Evolutionary conservation across 257 asterid genomes (phyloP).

Genomic region (Solanum dulcamara): DNA sequence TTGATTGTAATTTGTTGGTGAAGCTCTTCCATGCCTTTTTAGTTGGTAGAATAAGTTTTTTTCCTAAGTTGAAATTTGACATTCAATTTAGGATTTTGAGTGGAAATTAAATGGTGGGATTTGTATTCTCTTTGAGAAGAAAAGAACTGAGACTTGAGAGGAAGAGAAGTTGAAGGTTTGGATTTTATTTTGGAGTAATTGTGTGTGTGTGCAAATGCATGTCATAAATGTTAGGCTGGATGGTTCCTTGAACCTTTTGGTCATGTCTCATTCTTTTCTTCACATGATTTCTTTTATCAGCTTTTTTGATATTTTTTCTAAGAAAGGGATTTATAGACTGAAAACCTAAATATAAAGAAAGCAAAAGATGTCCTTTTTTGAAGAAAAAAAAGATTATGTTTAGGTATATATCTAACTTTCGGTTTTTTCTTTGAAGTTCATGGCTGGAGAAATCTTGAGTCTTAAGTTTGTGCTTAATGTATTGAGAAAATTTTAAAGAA

Average conservation of each 20-base stretch:
- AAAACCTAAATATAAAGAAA: not conserved
- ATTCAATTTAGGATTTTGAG: conserved; percentile 2
- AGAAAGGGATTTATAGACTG: not conserved
- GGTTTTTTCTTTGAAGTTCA: not conserved
- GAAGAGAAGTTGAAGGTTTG: conserved; percentile 5
- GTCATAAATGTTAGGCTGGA: conserved; percentile 7
- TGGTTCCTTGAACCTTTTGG: not conserved
- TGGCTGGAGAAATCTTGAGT: conserved; percentile 3
- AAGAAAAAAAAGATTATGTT: not conserved
- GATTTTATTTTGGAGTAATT: not conserved
- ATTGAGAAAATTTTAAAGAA: not conserved
- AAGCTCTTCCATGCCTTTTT: conserved; percentile 28
- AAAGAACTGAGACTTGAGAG: not conserved
- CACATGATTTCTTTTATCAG: not conserved
- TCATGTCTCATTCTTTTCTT: conserved; percentile 7
- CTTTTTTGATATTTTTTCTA: not conserved
- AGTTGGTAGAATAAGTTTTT: conserved; percentile 20
- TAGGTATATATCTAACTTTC: not conserved
- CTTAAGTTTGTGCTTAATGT: not conserved
- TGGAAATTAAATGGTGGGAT: not conserved
- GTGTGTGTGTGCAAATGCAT: not conserved
- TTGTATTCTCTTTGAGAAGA: not conserved
- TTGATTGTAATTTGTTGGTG: conserved; percentile 14
- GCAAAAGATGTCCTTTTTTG: not conserved
- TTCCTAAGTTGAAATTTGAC: conserved; percentile 23